Evolutionary conservation across 2,329 filamentous ascomycete species (phyloP), one percentile per base, ranked within the genome.

Genomic region (Davidsoniella neocaledoniae): DNA sequence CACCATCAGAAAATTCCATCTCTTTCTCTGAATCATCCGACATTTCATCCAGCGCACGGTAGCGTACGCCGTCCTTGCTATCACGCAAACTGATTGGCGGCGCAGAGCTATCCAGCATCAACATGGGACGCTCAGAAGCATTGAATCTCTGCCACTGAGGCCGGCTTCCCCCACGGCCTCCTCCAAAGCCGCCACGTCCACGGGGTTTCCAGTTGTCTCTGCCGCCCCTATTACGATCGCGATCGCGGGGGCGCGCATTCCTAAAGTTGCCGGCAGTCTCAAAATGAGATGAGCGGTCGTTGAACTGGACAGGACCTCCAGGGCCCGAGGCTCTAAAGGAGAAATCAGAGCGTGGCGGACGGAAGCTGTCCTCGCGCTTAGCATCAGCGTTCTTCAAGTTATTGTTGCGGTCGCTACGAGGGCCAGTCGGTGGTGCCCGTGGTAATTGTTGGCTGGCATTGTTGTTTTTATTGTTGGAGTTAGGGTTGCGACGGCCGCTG

Each of bases 1-100:
- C 29, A 0, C 63, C 63, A 9, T 72, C 73, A 0, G 76, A 79
- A 5, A 79, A 73, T 42, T 80, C 76, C 76, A 81, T 81, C 2
- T 71, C 76, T 12, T 76, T 68, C 60, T 81, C 77, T 45, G 76
- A 73, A 54, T 76, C 77, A 55, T 81, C 76, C 0, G 76, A 79
- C 23, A 81, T 62, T 14, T 79, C 71, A 33, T 77, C 72, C 4
- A 78, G 46, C 36, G 72, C 60, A 46, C 70, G 68, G 57, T 73
- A 81, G 42, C 71, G 77, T 10, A 68, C 68, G 5, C 66, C 66
- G 1, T 61, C 66, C 2, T 67, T 63, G 5, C 58, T 62, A 50
- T 72, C 66, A 9, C 67, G 68, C 16, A 76, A 63, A 39, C 68
- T 66, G 41, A 72, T 66, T 43, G 71, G 67, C 0, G 67, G 62